These are phyloP conservation scores for Termitomyces sp. DNA, from an alignment of 1,284 basidiomycete species.

Conservation along the genomic window DNA sequence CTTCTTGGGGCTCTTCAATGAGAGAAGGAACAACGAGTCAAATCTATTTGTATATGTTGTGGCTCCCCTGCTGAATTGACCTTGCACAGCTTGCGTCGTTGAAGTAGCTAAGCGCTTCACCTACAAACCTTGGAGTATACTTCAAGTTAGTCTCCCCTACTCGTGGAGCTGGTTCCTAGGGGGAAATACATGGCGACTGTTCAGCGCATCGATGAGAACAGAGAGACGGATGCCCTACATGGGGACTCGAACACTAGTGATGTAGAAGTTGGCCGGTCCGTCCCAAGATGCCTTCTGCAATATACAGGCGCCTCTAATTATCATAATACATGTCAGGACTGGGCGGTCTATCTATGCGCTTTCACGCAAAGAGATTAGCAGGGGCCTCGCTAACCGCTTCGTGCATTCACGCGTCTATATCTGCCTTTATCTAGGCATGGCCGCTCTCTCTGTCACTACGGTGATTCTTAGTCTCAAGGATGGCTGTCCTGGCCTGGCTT, in stretches of 20 bases:
- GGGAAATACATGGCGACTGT: conserved; percentile 12
- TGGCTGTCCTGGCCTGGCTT: conserved; percentile 73
- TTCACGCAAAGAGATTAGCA: conserved; percentile 71
- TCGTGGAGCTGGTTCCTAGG: background rate
- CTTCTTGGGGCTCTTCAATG: conserved; percentile 6
- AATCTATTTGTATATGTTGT: background rate
- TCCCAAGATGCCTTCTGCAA: conserved; percentile 5
- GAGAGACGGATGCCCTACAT: conserved; percentile 29
- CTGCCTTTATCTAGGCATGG: conserved; percentile 86
- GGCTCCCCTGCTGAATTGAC: background rate
- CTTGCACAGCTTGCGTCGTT: too few species aligned
- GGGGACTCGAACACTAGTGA: conserved; percentile 17
- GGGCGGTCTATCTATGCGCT: conserved; percentile 77
- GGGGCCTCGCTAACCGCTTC: conserved; percentile 80
- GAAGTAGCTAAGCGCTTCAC: background rate
- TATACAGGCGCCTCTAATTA: conserved; percentile 5
- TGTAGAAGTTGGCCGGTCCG: conserved; percentile 19
- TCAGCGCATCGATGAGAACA: conserved; percentile 21
- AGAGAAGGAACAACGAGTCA: background rate
- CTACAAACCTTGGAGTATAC: background rate
- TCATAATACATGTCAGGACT: conserved; percentile 36
- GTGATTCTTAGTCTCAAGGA: conserved; percentile 82
- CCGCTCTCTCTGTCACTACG: conserved; percentile 83
- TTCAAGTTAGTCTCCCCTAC: background rate
- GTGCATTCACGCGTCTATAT: conserved; percentile 80